Evolutionary conservation across 176 grass and related monocot species (phyloP), one percentile per base, ranked within the genome.

Genomic region (Rhynchospora pubera): DNA sequence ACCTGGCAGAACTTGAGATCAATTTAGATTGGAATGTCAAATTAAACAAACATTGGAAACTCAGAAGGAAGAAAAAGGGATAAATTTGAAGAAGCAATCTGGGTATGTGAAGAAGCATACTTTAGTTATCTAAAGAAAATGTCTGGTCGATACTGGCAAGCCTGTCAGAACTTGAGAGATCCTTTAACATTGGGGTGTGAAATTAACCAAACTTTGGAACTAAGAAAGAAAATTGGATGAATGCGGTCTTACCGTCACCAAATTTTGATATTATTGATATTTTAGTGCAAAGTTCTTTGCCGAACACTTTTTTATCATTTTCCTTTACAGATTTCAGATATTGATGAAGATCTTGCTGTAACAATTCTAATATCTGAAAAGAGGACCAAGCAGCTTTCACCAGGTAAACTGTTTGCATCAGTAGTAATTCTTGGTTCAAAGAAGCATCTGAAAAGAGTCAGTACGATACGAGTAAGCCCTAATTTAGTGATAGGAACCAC

Each of bases 351-450:
- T 58, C 90, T 98, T 83, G 95, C 89, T 53, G 70, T 91, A 87
- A 65, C 82, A 85, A 77, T 98, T 87, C 80, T 98, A 89, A 98
- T 93, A 75, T 98, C 92, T 83, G 95, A 94, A 43, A 90, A 56
- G 62, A 89, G 95, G 84, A 84, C 83, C 67, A 86, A 87, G 34
- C 85, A 94, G 80, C 92, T 98, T 82, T 94, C 87, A 69, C 89
- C 92, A 82, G 92, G 95, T 98, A 93, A 84, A 84, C 79, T 22
- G 34, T 84, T 83, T 22, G 12, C 21, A 2, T 3, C 10, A 22
- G 68, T 72, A 23, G 13, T 75, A 26, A 52, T 45, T 53, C 24
- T 75, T 75, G 12, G 5, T 75, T 52, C 11, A 14, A 53, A 76
- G 72, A 28, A 76, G 48, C 45, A 22, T 51, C 26, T 14, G 44